Percentiles rank a stretch among this genome's conserved stretches.
Evolutionary conservation across 768 basidiomycete genomes (phyloP).

Genomic region (Exidia glandulosa): DNA sequence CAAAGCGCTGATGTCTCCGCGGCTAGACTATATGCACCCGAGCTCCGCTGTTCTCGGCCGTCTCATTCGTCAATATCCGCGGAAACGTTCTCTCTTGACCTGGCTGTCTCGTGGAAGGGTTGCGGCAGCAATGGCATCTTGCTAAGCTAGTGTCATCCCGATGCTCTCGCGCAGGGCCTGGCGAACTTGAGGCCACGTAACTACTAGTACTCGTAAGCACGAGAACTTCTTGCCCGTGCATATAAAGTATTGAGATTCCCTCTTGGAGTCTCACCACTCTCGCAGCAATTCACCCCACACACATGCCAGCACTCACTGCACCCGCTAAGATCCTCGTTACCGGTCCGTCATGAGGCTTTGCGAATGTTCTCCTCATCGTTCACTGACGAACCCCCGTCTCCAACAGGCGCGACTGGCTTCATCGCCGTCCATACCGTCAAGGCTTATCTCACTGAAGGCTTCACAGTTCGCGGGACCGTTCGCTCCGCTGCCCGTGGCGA

Average conservation of each 20-base stretch:
- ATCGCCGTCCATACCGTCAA: constrained; percentile 11
- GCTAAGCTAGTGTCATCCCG: too few species aligned
- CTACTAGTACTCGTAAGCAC: too few species aligned
- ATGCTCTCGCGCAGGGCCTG: too few species aligned
- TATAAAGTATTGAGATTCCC: not conserved
- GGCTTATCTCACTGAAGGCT: constrained; percentile 15
- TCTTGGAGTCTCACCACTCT: not conserved
- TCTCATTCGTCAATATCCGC: too few species aligned
- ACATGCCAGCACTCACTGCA: not conserved
- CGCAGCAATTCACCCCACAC: not conserved
- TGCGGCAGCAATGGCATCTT: too few species aligned
- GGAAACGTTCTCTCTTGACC: too few species aligned
- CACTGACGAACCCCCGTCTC: not conserved
- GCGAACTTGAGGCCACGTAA: too few species aligned
- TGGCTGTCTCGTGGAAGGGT: too few species aligned
- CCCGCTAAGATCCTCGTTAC: constrained; percentile 5
- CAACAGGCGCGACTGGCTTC: constrained; percentile 8
- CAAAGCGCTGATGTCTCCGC: too few species aligned
- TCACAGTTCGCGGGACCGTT: constrained; percentile 26
- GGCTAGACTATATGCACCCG: too few species aligned
- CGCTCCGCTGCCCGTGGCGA: constrained; percentile 23
- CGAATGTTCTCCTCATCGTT: not conserved
- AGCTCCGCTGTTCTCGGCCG: too few species aligned
- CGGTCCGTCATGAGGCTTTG: not conserved
- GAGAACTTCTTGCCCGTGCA: not conserved